Evolutionary conservation across 768 basidiomycete species (phyloP).

Genomic region (Rossbeevera mucosa): DNA sequence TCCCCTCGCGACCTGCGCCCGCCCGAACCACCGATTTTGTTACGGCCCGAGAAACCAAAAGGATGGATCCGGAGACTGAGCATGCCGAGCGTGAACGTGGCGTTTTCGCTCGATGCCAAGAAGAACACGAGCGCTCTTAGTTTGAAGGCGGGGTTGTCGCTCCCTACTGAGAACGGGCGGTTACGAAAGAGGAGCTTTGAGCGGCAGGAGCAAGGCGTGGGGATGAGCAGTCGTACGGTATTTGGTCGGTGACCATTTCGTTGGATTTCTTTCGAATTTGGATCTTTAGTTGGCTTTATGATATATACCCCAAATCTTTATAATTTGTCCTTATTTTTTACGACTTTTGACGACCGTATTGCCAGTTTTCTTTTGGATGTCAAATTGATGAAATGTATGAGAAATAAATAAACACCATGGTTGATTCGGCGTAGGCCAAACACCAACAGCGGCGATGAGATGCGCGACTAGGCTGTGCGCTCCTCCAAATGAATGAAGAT

Average conservation of each 20-base stretch:
- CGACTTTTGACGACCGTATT: too few species aligned
- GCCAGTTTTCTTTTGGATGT: too few species aligned
- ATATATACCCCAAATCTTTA: neutral
- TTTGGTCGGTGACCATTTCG: slow-evolving; percentile 30
- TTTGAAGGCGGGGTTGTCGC: slow-evolving; percentile 28
- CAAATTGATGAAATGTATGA: too few species aligned
- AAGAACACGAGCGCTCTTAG: slow-evolving; percentile 46
- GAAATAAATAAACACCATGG: too few species aligned
- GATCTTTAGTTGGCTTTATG: too few species aligned
- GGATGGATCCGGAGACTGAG: slow-evolving; percentile 76
- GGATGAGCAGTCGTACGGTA: slow-evolving; percentile 47
- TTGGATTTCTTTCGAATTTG: too few species aligned
- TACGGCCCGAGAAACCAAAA: slow-evolving; percentile 56
- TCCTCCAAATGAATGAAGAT: too few species aligned
- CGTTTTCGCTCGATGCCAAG: slow-evolving; percentile 56
- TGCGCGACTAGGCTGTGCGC: too few species aligned
- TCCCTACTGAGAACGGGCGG: slow-evolving; percentile 48
- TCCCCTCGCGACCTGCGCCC: slow-evolving; percentile 36
- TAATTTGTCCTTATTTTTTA: neutral
- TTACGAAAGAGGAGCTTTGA: slow-evolving; percentile 34
- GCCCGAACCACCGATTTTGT: slow-evolving; percentile 38
- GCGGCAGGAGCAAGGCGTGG: slow-evolving; percentile 13
- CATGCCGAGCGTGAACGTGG: slow-evolving; percentile 63
- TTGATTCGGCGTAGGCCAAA: too few species aligned
- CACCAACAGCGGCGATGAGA: too few species aligned